Conservation (phyloP, 2,329 filamentous ascomycete species). For the Boeremia exigua region DNA sequence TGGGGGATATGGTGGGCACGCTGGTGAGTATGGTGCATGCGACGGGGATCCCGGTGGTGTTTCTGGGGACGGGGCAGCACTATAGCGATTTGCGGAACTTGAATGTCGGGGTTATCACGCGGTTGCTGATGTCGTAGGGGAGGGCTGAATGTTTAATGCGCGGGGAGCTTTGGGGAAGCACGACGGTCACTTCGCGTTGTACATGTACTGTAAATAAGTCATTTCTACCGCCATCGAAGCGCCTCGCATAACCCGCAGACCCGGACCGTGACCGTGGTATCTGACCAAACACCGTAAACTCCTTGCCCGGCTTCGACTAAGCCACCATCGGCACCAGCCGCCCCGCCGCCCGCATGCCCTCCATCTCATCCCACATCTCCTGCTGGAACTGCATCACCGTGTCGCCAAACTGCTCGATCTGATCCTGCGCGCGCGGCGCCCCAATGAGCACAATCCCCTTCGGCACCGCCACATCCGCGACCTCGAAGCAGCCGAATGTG, state of each 20-base stretch:
- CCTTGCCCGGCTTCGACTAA: too few relatives aligned
- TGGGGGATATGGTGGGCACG: conserved; percentile 98
- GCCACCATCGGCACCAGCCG: conserved; percentile 34
- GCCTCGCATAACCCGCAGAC: too few relatives aligned
- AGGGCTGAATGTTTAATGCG: too few relatives aligned
- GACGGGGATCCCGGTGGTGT: conserved; percentile 93
- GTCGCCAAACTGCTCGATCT: conserved; percentile 59
- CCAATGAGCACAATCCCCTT: conserved; percentile 66
- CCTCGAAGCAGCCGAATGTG: conserved; percentile 68
- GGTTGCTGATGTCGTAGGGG: conserved; percentile 63
- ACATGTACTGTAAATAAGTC: too few relatives aligned
- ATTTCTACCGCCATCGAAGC: too few relatives aligned
- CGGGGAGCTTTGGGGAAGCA: too few relatives aligned
- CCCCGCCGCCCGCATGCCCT: conserved; percentile 17
- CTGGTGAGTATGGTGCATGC: conserved; percentile 97
- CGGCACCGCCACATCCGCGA: conserved; percentile 63
- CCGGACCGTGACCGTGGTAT: not conserved
- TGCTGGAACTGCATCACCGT: conserved; percentile 41
- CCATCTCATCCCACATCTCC: conserved; percentile 13
- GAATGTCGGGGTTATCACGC: conserved; percentile 69
- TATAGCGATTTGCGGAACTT: conserved; percentile 69
- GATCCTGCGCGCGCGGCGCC: conserved; percentile 63
- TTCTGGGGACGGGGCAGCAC: conserved; percentile 77
- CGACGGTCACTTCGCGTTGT: too few relatives aligned
- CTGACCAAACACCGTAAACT: not conserved